A percentile compares a stretch with the other conserved stretches of the same genome.
Conservation (phyloP, 2,329 filamentous ascomycete genomes). For the Penicillium concentricum region DNA sequence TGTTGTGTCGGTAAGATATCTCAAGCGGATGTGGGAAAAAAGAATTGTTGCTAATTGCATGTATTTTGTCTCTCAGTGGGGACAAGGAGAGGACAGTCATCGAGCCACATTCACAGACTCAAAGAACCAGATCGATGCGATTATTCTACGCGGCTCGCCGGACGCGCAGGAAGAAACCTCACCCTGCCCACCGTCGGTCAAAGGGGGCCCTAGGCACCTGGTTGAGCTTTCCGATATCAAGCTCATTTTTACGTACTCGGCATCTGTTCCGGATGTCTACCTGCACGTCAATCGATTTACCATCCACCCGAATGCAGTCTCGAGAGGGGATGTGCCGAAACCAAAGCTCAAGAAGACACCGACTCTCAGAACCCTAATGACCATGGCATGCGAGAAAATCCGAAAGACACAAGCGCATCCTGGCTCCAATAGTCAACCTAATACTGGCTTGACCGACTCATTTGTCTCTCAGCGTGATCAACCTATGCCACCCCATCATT, state of each 20-base stretch:
- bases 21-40: background rate
- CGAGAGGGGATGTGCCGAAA: conserved; percentile 17
- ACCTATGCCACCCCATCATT: background rate
- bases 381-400: conserved; percentile 9
- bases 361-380: conserved; percentile 19
- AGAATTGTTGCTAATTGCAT: background rate
- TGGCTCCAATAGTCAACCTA: background rate
- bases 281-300: conserved; percentile 27
- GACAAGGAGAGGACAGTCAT: conserved; percentile 16
- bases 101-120: conserved; percentile 36
- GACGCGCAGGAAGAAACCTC: conserved; percentile 20
- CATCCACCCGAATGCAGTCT: conserved; percentile 22
- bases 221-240: conserved; percentile 37
- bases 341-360: conserved; percentile 19
- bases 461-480: conserved; percentile 18
- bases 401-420: conserved; percentile 1
- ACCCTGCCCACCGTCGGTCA: conserved; percentile 16
- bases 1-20: conserved; percentile 18
- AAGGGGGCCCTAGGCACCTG: conserved; percentile 25
- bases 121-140: conserved; percentile 34
- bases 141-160: conserved; percentile 28
- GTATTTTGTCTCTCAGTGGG: conserved; percentile 26
- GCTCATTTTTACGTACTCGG: conserved; percentile 34
- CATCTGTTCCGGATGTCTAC: conserved; percentile 21
- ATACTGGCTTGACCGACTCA: background rate